These are phyloP conservation scores for Leccinum obscurum DNA, from an alignment of 768 basidiomycete species.

Conservation along the genomic window DNA sequence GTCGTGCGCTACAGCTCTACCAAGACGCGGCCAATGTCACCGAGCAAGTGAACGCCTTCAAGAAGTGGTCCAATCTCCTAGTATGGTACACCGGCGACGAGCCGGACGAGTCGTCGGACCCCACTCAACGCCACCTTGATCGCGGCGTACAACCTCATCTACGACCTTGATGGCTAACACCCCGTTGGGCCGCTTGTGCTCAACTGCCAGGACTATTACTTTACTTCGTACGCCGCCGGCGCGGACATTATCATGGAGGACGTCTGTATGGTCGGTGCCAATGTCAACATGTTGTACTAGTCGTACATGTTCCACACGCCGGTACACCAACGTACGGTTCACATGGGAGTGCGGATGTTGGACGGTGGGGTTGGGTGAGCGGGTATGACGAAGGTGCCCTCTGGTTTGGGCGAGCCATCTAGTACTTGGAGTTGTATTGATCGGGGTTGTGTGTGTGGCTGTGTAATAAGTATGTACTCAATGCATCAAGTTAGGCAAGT, in stretches of 20 bases:
- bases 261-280: conserved; percentile 30
- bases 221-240: conserved; percentile 55
- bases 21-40: conserved; percentile 59
- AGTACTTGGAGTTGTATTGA: too few species aligned
- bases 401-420: too few species aligned
- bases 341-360: too few species aligned
- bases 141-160: conserved; percentile 53
- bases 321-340: too few species aligned
- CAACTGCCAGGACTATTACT: conserved; percentile 68
- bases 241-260: conserved; percentile 73
- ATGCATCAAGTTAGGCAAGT: too few species aligned
- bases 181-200: conserved; percentile 59
- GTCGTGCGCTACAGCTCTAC: conserved; percentile 70
- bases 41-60: conserved; percentile 65
- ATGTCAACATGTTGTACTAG: too few species aligned
- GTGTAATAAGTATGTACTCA: too few species aligned
- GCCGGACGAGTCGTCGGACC: conserved; percentile 68
- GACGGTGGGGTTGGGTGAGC: too few species aligned
- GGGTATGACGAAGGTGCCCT: too few species aligned
- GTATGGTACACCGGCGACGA: conserved; percentile 75
- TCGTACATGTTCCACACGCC: too few species aligned
- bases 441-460: too few species aligned
- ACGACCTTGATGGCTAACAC: conserved; percentile 64
- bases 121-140: conserved; percentile 50
- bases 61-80: conserved; percentile 64